A percentile compares a stretch with the other conserved stretches of the same genome.
Evolutionary conservation across 345 rosid species (phyloP).

Genomic region (Nephelium lappaceum): DNA sequence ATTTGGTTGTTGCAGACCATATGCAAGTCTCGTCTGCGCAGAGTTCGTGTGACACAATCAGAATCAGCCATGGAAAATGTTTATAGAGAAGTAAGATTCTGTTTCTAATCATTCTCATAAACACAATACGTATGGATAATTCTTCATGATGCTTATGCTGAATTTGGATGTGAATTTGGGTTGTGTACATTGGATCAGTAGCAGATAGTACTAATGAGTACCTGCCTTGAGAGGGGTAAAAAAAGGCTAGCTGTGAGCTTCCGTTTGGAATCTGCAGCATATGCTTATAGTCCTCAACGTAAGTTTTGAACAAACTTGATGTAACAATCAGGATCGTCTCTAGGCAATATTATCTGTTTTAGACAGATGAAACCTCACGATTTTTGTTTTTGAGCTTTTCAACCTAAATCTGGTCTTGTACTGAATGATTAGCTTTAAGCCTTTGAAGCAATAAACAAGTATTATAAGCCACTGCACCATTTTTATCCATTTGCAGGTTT

Average conservation of each 20-base stretch:
- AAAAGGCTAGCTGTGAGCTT: too few relatives aligned
- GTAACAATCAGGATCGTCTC: not conserved
- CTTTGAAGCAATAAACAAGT: not conserved
- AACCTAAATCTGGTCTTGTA: too few relatives aligned
- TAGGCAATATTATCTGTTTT: too few relatives aligned
- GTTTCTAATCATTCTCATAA: not conserved
- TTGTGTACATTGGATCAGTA: too few relatives aligned
- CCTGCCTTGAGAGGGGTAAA: too few relatives aligned
- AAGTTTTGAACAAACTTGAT: too few relatives aligned
- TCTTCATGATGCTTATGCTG: too few relatives aligned
- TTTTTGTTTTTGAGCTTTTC: too few relatives aligned
- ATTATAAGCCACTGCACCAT: not conserved
- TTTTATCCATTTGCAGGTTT: slow-evolving; percentile 7
- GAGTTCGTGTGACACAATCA: not conserved
- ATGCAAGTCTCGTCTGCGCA: slow-evolving; percentile 5
- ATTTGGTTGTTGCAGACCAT: slow-evolving; percentile 2
- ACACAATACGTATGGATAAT: not conserved
- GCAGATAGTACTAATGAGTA: too few relatives aligned
- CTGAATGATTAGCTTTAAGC: not conserved
- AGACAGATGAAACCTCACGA: too few relatives aligned
- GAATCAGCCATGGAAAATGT: slow-evolving; percentile 17
- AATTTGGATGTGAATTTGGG: not conserved
- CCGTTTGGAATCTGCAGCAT: too few relatives aligned
- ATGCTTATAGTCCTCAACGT: too few relatives aligned
- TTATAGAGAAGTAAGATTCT: slow-evolving; percentile 2